Conservation (phyloP, 1,284 basidiomycete species). For the Marasmius fiardii region DNA sequence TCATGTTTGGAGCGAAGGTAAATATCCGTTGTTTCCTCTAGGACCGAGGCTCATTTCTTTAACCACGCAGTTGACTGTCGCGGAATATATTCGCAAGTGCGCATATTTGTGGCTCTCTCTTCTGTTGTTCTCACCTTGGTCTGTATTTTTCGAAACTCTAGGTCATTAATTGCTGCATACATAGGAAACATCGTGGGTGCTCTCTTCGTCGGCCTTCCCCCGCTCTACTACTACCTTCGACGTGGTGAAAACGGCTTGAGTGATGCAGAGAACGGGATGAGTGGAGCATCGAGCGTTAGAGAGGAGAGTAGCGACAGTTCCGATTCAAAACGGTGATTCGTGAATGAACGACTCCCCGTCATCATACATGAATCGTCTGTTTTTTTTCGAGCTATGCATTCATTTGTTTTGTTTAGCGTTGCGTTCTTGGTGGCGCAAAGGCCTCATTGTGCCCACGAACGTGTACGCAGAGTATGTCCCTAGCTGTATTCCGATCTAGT, state of each 20-base stretch:
- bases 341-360: too few relatives aligned
- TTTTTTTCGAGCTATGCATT: too few relatives aligned
- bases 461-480: too few relatives aligned
- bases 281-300: background rate
- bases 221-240: constrained; percentile 56
- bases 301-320: background rate
- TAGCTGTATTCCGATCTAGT: too few relatives aligned
- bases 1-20: constrained; percentile 68
- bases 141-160: constrained; percentile 20
- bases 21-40: constrained; percentile 18
- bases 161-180: constrained; percentile 65
- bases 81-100: constrained; percentile 67
- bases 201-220: constrained; percentile 59
- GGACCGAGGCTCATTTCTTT: constrained; percentile 11
- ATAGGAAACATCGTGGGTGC: constrained; percentile 71
- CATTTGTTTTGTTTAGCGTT: too few relatives aligned
- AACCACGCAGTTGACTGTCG: constrained; percentile 47
- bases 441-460: too few relatives aligned
- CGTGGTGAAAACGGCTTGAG: constrained; percentile 35
- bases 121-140: background rate
- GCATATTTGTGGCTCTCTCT: constrained; percentile 14
- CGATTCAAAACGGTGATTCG: too few relatives aligned
- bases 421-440: too few relatives aligned
- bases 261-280: background rate
- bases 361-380: too few relatives aligned